phyloP scores from a whole-genome alignment of 2,329 filamentous ascomycete genomes.

The Aspergillus costaricaensis region DNA sequence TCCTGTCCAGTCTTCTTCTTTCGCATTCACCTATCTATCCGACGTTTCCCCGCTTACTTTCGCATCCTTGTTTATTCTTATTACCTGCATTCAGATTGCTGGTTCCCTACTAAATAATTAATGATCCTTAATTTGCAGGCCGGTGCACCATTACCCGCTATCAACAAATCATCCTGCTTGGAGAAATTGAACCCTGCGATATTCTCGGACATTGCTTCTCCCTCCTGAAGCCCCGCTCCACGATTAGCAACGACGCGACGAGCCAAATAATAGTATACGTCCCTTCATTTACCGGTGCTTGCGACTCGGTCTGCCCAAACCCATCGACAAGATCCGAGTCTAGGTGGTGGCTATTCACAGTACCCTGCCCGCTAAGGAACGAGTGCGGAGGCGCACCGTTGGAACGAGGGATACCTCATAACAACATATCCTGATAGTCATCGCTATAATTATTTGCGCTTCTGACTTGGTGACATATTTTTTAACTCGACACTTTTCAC shows the following conservation, averaged over 20 bases:
- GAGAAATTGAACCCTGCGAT: constrained; percentile 15
- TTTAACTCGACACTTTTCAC: background rate
- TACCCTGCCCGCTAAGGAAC: constrained; percentile 11
- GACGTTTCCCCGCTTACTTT: constrained; percentile 26
- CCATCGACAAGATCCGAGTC: constrained; percentile 22
- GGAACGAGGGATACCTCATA: constrained; percentile 15
- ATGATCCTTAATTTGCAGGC: constrained; percentile 12
- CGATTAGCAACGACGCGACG: constrained; percentile 18
- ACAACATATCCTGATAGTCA: constrained; percentile 14
- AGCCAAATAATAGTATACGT: constrained; percentile 12
- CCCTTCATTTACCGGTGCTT: constrained; percentile 5
- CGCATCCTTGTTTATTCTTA: constrained; percentile 20
- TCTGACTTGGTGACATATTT: background rate
- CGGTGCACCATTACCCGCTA: constrained; percentile 1
- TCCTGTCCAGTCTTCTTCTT: constrained; percentile 17
- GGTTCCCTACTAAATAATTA: constrained; percentile 4
- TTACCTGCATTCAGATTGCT: constrained; percentile 1
- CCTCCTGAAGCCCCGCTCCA: constrained; percentile 11
- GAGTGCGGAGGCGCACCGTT: constrained; percentile 23
- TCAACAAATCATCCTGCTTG: background rate
- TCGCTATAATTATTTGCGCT: constrained; percentile 6
- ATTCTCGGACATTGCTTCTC: constrained; percentile 4
- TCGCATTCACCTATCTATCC: constrained; percentile 19
- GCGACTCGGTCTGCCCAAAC: constrained; percentile 9
- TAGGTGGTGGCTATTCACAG: constrained; percentile 12